A percentile compares a stretch with the other conserved stretches of the same genome.
These are phyloP conservation scores for Lipomyces spencermartinsiae DNA, from an alignment of 805 yeast genomes.

Conservation along the genomic window DNA sequence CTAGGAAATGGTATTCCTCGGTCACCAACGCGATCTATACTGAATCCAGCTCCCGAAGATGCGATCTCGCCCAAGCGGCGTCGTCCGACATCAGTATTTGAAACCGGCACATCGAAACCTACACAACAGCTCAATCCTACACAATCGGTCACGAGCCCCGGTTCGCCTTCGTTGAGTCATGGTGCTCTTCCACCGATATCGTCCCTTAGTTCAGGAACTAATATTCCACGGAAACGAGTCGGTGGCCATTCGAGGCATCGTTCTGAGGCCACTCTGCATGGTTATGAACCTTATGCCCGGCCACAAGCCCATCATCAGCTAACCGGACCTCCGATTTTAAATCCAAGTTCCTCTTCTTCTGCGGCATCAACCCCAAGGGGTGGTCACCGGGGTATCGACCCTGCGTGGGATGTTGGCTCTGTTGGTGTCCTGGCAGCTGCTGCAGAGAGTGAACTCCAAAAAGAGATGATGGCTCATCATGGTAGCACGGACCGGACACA, in stretches of 20 bases:
- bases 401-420: slow-evolving; percentile 34
- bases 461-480: slow-evolving; percentile 9
- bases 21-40: slow-evolving; percentile 30
- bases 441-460: slow-evolving; percentile 32
- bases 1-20: slow-evolving; percentile 30
- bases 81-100: slow-evolving; percentile 25
- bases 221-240: slow-evolving; percentile 33
- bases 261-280: slow-evolving; percentile 38
- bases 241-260: slow-evolving; percentile 37
- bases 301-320: slow-evolving; percentile 16
- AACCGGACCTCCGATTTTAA: slow-evolving; percentile 17
- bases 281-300: slow-evolving; percentile 38
- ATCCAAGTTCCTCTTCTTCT: background rate
- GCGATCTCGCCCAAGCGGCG: slow-evolving; percentile 32
- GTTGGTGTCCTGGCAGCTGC: slow-evolving; percentile 37
- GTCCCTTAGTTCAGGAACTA: slow-evolving; percentile 15
- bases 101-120: slow-evolving; percentile 21
- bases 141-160: background rate
- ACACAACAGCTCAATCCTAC: slow-evolving; percentile 24
- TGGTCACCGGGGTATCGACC: slow-evolving; percentile 25
- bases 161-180: slow-evolving; percentile 8
- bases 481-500: background rate
- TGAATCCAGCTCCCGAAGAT: slow-evolving; percentile 24
- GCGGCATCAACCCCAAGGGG: background rate
- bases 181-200: slow-evolving; percentile 34